Conservation (phyloP, 768 basidiomycete species). For the Russula compacta region DNA sequence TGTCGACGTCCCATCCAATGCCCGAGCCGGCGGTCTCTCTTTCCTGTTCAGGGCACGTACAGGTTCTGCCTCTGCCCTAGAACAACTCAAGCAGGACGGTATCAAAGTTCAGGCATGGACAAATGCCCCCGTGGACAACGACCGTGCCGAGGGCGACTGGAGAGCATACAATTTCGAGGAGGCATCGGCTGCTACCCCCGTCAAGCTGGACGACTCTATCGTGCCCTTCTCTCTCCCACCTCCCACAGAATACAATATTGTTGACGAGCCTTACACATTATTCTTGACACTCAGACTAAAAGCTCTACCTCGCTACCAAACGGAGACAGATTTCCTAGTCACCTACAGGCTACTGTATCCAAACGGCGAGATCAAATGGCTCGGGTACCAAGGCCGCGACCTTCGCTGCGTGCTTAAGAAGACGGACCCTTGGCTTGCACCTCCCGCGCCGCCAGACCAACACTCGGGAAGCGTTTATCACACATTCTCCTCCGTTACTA, state of each 20-base stretch:
- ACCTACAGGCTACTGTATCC: slow-evolving; percentile 43
- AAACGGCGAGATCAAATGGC: slow-evolving; percentile 37
- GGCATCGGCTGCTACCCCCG: not conserved
- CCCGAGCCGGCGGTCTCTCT: slow-evolving; percentile 8
- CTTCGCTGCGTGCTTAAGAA: slow-evolving; percentile 32
- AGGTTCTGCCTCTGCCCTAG: slow-evolving; percentile 15
- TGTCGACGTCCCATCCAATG: slow-evolving; percentile 14
- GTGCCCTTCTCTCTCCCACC: slow-evolving; percentile 10
- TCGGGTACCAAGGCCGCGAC: slow-evolving; percentile 37
- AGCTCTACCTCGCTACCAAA: slow-evolving; percentile 8
- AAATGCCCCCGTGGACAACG: slow-evolving; percentile 17
- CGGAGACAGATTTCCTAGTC: slow-evolving; percentile 13
- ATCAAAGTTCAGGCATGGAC: slow-evolving; percentile 22
- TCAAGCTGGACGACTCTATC: not conserved
- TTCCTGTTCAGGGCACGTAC: slow-evolving; percentile 17
- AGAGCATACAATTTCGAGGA: slow-evolving; percentile 18
- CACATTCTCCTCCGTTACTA: slow-evolving; percentile 17
- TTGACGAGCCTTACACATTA: slow-evolving; percentile 16
- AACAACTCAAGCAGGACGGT: slow-evolving; percentile 11
- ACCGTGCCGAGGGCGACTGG: slow-evolving; percentile 16
- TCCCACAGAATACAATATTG: not conserved
- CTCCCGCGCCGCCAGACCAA: slow-evolving; percentile 22
- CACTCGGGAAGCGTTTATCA: slow-evolving; percentile 20
- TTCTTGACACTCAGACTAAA: slow-evolving; percentile 16
- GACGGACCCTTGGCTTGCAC: slow-evolving; percentile 23